These are phyloP conservation scores for Meira nashicola DNA, from an alignment of 1,284 basidiomycete species.

Conservation along the genomic window DNA sequence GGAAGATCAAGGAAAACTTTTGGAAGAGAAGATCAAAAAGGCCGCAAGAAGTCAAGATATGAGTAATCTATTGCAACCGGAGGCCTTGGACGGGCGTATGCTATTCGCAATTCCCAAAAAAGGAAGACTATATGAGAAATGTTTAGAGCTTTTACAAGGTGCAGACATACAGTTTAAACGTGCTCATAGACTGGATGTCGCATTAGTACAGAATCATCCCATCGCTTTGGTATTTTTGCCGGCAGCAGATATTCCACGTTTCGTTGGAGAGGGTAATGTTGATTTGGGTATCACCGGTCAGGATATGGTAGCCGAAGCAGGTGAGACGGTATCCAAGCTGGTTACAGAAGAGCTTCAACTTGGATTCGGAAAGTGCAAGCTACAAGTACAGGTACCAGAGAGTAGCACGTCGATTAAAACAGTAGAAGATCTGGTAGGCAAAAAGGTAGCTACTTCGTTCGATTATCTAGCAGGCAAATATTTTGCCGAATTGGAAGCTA, in stretches of 20 bases:
- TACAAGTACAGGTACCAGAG: constrained; percentile 94
- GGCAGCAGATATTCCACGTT: constrained; percentile 94
- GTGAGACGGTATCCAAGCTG: constrained; percentile 59
- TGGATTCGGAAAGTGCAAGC: constrained; percentile 86
- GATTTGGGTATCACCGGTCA: constrained; percentile 88
- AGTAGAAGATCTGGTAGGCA: constrained; percentile 77
- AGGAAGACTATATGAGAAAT: constrained; percentile 82
- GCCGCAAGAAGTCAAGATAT: constrained; percentile 14
- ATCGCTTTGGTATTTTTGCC: constrained; percentile 96
- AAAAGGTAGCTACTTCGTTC: constrained; percentile 89
- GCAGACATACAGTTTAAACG: constrained; percentile 95
- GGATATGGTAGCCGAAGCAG: constrained; percentile 88
- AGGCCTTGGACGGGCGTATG: constrained; percentile 63
- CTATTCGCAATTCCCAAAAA: constrained; percentile 98
- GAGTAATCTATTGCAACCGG: constrained; percentile 45
- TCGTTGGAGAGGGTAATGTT: constrained; percentile 95
- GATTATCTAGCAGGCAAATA: constrained; percentile 77
- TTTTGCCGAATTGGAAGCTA: constrained; percentile 68
- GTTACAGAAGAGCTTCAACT: constrained; percentile 78
- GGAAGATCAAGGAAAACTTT: too few species aligned
- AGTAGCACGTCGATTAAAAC: constrained; percentile 59
- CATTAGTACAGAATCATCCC: constrained; percentile 82
- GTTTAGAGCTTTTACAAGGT: constrained; percentile 69
- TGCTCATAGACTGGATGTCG: constrained; percentile 82
- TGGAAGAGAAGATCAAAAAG: too few species aligned